Conservation (phyloP, 345 rosid genomes). For the Gossypium herbaceum region DNA sequence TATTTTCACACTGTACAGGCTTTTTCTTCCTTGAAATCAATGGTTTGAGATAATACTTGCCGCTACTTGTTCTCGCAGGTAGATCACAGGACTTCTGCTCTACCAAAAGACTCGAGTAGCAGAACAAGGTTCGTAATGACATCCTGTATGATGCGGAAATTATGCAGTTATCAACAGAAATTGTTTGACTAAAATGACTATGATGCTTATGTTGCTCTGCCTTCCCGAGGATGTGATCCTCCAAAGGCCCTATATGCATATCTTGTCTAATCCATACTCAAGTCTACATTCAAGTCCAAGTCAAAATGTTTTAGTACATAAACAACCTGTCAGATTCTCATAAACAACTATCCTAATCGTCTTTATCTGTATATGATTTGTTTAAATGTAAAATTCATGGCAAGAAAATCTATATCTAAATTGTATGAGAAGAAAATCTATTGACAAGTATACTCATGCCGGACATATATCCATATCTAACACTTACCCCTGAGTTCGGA, state of each 20-base stretch:
- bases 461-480: neutral
- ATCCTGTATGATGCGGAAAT: neutral
- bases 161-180: neutral
- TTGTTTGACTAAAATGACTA: neutral
- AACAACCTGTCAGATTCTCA: neutral
- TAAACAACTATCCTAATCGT: neutral
- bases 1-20: neutral
- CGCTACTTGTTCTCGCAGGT: conserved; percentile 35
- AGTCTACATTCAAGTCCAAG: neutral
- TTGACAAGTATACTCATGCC: neutral
- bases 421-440: neutral
- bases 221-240: neutral
- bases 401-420: neutral
- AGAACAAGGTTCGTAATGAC: conserved; percentile 42
- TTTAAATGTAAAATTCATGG: neutral
- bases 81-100: conserved; percentile 41
- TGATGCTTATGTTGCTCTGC: neutral
- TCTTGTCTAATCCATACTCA: neutral
- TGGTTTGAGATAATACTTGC: neutral
- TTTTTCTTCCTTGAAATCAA: neutral
- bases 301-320: neutral
- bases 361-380: neutral
- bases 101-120: conserved; percentile 32
- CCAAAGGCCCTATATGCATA: neutral
- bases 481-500: neutral